Evolutionary conservation across 441 rosid genomes (phyloP).

Genomic region (Arabidopsis lyrata): DNA sequence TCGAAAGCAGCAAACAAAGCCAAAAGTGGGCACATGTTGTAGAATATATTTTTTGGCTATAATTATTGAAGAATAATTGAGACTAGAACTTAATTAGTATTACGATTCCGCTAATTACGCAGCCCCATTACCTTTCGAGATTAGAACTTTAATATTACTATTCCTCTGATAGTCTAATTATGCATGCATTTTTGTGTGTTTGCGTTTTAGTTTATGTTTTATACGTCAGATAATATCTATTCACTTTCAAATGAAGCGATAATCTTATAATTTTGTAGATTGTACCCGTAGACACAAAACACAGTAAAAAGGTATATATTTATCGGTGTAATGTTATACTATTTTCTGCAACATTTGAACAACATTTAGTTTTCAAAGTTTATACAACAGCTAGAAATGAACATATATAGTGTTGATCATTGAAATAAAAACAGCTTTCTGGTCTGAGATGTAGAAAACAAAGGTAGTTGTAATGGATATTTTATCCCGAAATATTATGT

Average conservation of each 20-base stretch:
- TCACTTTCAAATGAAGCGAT: background rate
- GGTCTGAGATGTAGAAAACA: constrained; percentile 24
- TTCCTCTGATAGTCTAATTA: background rate
- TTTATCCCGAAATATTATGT: background rate
- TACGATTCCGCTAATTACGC: constrained; percentile 15
- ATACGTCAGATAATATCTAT: background rate
- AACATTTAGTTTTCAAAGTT: background rate
- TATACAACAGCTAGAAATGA: constrained; percentile 19
- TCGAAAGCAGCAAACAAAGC: constrained; percentile 27
- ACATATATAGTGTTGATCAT: background rate
- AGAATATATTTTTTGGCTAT: background rate
- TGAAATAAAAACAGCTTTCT: constrained; percentile 6
- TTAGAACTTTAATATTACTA: background rate
- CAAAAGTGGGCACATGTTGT: constrained; percentile 16
- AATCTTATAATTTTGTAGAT: background rate
- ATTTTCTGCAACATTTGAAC: background rate
- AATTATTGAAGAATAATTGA: background rate
- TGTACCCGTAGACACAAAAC: background rate
- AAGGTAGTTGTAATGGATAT: constrained; percentile 4
- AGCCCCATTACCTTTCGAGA: constrained; percentile 2
- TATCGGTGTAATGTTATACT: background rate
- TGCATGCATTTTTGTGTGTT: background rate
- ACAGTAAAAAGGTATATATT: background rate
- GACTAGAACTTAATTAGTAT: background rate
- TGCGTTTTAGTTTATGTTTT: background rate